phyloP scores from a whole-genome alignment of 164 flowering plant species.

The Santalum album region DNA sequence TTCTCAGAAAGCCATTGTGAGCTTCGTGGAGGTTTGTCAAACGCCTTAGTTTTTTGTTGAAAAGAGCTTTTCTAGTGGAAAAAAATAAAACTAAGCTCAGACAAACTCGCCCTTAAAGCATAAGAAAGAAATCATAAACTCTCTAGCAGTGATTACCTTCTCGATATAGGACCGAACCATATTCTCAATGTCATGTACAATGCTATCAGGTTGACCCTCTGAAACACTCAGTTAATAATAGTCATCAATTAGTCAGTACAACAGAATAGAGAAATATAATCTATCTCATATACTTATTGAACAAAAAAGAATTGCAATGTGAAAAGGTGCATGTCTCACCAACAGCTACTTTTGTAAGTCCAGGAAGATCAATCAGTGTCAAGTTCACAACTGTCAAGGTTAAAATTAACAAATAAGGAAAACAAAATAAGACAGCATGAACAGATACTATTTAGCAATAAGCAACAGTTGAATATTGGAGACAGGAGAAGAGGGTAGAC shows the following conservation, averaged over 20 bases:
- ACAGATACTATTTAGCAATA: not conserved
- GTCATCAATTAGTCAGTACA: not conserved
- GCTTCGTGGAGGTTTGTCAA: too few relatives aligned
- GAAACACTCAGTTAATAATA: conserved; percentile 2
- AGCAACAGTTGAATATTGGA: not conserved
- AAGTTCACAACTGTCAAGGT: conserved; percentile 75
- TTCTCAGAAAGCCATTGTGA: too few relatives aligned
- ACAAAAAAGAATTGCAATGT: not conserved
- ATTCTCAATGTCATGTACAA: conserved; percentile 75
- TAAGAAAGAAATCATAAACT: not conserved
- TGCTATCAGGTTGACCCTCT: conserved; percentile 76
- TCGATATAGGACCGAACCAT: conserved; percentile 85
- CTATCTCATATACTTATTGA: not conserved
- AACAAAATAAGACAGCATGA: not conserved
- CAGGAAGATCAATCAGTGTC: conserved; percentile 95
- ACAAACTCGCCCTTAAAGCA: too few relatives aligned
- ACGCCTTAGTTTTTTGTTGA: too few relatives aligned
- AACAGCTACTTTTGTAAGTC: conserved; percentile 95
- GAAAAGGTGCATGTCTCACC: conserved; percentile 48
- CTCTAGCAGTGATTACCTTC: conserved; percentile 39
- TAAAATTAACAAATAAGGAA: too few relatives aligned
- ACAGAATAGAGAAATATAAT: not conserved
- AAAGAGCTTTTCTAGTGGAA: too few relatives aligned
- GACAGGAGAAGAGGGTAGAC: not conserved
- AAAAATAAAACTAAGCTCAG: too few relatives aligned